Evolutionary conservation across 2,329 filamentous ascomycete species (phyloP).

Genomic region (Xylaria sp.): DNA sequence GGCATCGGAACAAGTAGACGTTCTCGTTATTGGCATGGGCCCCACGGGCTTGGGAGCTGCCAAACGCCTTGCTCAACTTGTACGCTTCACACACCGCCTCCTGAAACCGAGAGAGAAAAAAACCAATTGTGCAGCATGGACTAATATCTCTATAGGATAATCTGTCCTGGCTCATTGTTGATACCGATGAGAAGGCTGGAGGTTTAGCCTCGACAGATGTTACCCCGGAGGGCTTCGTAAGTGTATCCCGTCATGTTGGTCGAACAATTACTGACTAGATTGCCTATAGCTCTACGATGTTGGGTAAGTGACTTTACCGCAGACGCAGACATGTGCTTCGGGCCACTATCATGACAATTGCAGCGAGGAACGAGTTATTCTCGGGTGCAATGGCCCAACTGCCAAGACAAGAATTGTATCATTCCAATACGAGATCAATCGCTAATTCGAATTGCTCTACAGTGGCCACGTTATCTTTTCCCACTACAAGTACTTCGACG

Average conservation of each 20-base stretch:
- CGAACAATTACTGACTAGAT: constrained; percentile 41
- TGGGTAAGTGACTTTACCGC: constrained; percentile 51
- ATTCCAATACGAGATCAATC: background rate
- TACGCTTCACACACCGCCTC: constrained; percentile 61
- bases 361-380: background rate
- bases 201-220: constrained; percentile 96
- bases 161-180: constrained; percentile 95
- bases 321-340: background rate
- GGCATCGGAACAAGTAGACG: constrained; percentile 76
- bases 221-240: constrained; percentile 95
- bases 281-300: constrained; percentile 89
- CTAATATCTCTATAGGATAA: constrained; percentile 71
- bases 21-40: constrained; percentile 97
- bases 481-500: constrained; percentile 99
- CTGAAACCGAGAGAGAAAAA: constrained; percentile 37
- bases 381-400: background rate
- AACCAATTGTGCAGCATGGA: constrained; percentile 28
- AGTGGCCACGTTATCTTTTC: constrained; percentile 98
- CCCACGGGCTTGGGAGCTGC: constrained; percentile 97
- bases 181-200: constrained; percentile 90
- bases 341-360: background rate
- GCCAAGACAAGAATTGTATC: background rate
- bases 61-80: constrained; percentile 96
- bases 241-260: constrained; percentile 55
- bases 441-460: constrained; percentile 23